Evolutionary conservation across 441 rosid species (phyloP), one percentile per base, ranked within the genome.

Genomic region (Gossypium lobatum): DNA sequence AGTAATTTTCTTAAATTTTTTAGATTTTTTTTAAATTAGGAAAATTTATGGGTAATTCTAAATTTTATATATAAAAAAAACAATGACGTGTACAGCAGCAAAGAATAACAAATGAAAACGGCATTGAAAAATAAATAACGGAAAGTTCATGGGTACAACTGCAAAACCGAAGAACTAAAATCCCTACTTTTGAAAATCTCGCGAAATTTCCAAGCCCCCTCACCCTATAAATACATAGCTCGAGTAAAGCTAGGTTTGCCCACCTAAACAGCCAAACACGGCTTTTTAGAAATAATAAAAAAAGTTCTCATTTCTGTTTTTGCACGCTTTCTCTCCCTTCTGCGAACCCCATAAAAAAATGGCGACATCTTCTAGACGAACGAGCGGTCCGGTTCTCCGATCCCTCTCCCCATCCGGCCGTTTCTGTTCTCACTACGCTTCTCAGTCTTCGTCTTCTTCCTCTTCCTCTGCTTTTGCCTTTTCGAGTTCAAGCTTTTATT

Each of bases 321-420:
- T 1, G 13, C 7, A 26, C 14, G 55, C n/a, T 16, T 0, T 55
- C 68, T 73, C 77, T 68, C 18, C 73, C 60, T 70, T 46, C 61
- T 9, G 28, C 28, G 58, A 53, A 50, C 23, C 52, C 28, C 11
- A 6, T 6, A 8, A 14, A 66, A 55, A 25, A 67, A 85, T 87
- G 90, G 87, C 88, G 78, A 79, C 78, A 63, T 70, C 82, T 72
- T 85, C 88, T 45, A 83, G 87, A 82, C 80, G 82, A 61, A 46
- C 84, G 1, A 81, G 57, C 79, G 84, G 87, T 0, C 78, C 85
- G n/a, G 77, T 76, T 1, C 18, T 78, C 8, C 81, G 88, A 2
- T 80, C 86, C 0, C 76, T 71, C 34, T 80, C 88, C 0, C 86
- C 88, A 8, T 76, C 89, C 14, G 84, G 82, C 0, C 69, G 86